Percentiles rank a stretch among this genome's conserved stretches.
phyloP scores from a whole-genome alignment of 164 flowering plant genomes.

The Nymphaea colorata region DNA sequence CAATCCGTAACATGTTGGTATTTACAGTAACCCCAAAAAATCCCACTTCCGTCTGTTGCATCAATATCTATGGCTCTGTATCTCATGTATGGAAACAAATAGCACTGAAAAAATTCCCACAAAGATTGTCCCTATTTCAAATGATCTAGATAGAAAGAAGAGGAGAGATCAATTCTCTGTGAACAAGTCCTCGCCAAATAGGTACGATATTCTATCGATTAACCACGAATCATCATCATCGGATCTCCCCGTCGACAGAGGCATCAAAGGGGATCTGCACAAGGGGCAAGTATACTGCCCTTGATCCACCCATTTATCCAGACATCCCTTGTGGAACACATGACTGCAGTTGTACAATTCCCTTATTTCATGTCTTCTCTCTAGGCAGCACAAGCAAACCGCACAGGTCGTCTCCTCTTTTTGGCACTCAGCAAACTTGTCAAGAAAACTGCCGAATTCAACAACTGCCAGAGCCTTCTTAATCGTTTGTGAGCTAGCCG shows the following conservation, averaged over 20 bases:
- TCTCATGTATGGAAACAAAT: too few relatives aligned
- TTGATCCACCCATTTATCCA: slow-evolving; percentile 27
- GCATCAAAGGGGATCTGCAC: slow-evolving; percentile 18
- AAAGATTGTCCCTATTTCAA: too few relatives aligned
- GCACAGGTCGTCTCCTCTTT: slow-evolving; percentile 10
- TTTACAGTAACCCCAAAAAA: neutral
- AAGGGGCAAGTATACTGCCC: slow-evolving; percentile 26
- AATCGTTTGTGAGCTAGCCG: neutral
- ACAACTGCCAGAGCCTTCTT: slow-evolving; percentile 5
- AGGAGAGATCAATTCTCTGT: neutral
- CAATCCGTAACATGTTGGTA: neutral
- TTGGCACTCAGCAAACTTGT: neutral
- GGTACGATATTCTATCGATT: slow-evolving; percentile 11
- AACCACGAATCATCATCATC: slow-evolving; percentile 7
- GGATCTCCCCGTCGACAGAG: neutral
- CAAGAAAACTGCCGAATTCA: slow-evolving; percentile 2
- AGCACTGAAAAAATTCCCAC: too few relatives aligned
- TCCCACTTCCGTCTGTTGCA: neutral
- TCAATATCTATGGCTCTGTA: too few relatives aligned
- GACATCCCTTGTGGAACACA: slow-evolving; percentile 24
- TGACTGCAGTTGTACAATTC: slow-evolving; percentile 22
- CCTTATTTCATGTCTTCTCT: slow-evolving; percentile 14
- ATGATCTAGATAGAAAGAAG: too few relatives aligned
- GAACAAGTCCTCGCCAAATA: slow-evolving; percentile 11
- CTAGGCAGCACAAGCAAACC: slow-evolving; percentile 16